phyloP scores from a whole-genome alignment of 176 grass and related monocot genomes.

The Tillandsia leiboldiana region DNA sequence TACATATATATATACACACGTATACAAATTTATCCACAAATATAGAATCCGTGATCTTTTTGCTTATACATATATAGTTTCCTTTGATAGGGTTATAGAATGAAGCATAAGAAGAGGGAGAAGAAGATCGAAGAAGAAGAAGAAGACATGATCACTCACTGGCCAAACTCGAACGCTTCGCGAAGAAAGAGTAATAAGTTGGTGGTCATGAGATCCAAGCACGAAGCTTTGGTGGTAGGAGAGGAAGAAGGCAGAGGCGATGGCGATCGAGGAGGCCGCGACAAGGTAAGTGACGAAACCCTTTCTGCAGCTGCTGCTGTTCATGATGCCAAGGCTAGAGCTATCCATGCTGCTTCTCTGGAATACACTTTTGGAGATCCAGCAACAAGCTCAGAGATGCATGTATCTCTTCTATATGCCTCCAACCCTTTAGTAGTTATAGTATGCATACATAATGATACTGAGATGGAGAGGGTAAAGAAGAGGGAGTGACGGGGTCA shows the following conservation, averaged over 20 bases:
- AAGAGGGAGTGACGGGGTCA: too few relatives aligned
- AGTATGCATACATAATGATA: too few relatives aligned
- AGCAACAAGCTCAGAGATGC: too few relatives aligned
- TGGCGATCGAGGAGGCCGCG: constrained; percentile 35
- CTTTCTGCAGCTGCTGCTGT: background rate
- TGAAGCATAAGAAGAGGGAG: too few relatives aligned
- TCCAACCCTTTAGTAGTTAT: too few relatives aligned
- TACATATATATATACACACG: background rate
- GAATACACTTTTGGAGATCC: too few relatives aligned
- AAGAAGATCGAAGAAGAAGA: background rate
- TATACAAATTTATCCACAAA: background rate
- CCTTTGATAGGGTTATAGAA: too few relatives aligned
- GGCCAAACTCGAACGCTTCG: constrained; percentile 54
- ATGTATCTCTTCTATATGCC: too few relatives aligned
- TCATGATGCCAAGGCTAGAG: background rate
- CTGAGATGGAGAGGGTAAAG: too few relatives aligned
- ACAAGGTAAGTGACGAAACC: constrained; percentile 47
- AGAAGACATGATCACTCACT: constrained; percentile 33
- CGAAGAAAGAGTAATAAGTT: constrained; percentile 12
- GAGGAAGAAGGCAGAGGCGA: constrained; percentile 47
- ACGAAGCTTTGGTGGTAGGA: background rate
- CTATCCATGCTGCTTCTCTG: background rate
- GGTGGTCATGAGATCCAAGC: background rate
- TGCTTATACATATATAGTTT: too few relatives aligned
- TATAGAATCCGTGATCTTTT: background rate